These are phyloP conservation scores for Neospora caninum DNA, from an alignment of 169 alveolate species.

Conservation along the genomic window DNA sequence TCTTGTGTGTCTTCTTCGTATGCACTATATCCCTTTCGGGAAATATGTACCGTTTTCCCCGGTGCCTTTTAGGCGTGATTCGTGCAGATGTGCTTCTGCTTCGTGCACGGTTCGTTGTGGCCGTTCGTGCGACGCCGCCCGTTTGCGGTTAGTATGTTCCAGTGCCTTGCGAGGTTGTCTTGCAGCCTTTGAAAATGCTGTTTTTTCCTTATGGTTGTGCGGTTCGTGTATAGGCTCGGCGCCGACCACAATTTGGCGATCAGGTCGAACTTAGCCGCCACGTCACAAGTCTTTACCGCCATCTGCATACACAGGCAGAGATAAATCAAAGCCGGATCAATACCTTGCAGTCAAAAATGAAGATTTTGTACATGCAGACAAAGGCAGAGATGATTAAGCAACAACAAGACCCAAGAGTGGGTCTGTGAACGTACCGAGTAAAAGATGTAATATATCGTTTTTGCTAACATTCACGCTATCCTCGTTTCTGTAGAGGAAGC, in stretches of 20 bases:
- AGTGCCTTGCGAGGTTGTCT: too few relatives aligned
- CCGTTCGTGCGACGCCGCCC: background rate
- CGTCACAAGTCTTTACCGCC: conserved; percentile 29
- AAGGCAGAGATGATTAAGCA: conserved; percentile 60
- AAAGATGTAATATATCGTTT: background rate
- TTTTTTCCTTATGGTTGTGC: too few relatives aligned
- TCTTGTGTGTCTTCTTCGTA: too few relatives aligned
- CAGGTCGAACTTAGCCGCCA: conserved; percentile 61
- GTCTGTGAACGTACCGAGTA: background rate
- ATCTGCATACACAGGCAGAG: conserved; percentile 57
- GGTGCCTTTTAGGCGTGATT: background rate
- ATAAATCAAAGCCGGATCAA: conserved; percentile 52
- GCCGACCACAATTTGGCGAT: conserved; percentile 50
- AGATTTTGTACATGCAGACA: conserved; percentile 54
- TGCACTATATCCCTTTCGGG: too few relatives aligned
- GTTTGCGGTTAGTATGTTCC: background rate
- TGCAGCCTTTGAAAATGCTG: too few relatives aligned
- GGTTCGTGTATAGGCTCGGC: conserved; percentile 43
- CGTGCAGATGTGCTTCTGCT: background rate
- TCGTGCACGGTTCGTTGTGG: background rate
- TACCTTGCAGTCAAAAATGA: conserved; percentile 59
- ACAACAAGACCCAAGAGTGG: conserved; percentile 63
- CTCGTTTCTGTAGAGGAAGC: too few relatives aligned
- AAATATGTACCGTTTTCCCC: too few relatives aligned
- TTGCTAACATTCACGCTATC: too few relatives aligned